phyloP scores from a whole-genome alignment of 2,329 filamentous ascomycete genomes.

The Fusarium goolgardi region DNA sequence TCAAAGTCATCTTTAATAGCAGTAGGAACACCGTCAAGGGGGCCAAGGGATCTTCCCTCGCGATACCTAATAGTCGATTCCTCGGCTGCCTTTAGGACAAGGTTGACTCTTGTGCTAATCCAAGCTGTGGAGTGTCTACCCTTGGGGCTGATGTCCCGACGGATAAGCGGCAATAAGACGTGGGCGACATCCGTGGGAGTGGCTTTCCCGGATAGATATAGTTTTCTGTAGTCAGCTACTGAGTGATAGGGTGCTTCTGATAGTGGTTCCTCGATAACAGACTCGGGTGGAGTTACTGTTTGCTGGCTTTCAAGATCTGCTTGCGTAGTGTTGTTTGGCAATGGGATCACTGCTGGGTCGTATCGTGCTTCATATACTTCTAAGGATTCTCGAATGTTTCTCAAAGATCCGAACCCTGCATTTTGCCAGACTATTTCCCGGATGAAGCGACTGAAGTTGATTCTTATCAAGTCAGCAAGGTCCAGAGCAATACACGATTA shows the following conservation, averaged over 20 bases:
- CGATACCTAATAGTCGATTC: constrained; percentile 61
- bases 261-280: not conserved
- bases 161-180: constrained; percentile 59
- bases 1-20: constrained; percentile 82
- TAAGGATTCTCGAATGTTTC: constrained; percentile 62
- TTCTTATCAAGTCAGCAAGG: constrained; percentile 5
- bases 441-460: constrained; percentile 36
- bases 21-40: constrained; percentile 78
- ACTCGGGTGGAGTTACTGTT: not conserved
- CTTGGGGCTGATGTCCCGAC: constrained; percentile 52
- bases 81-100: constrained; percentile 56
- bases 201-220: constrained; percentile 58
- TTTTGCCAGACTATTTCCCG: constrained; percentile 62
- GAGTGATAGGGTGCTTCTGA: constrained; percentile 47
- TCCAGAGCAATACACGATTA: not conserved
- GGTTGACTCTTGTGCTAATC: constrained; percentile 56
- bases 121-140: constrained; percentile 58
- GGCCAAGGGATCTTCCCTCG: constrained; percentile 67
- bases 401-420: constrained; percentile 70
- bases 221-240: constrained; percentile 57
- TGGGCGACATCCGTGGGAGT: constrained; percentile 59
- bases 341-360: constrained; percentile 59
- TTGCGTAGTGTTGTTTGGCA: constrained; percentile 21
- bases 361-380: constrained; percentile 62
- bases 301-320: not conserved